These are phyloP conservation scores for Pestalotiopsis sp. DNA, from an alignment of 2,329 filamentous ascomycete genomes.

Conservation along the genomic window DNA sequence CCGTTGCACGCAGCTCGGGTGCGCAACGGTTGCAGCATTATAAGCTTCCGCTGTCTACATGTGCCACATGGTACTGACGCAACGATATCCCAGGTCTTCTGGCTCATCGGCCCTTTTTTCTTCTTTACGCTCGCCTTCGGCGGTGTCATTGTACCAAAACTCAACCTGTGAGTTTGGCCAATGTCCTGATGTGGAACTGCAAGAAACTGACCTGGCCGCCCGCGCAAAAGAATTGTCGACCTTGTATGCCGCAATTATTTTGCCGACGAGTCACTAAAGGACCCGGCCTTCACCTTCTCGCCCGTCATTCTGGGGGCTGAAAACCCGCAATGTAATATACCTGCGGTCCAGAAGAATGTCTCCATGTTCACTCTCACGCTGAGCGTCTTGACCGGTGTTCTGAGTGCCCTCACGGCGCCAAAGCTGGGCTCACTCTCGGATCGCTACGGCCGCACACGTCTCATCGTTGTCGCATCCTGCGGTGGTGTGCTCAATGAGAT, in stretches of 20 bases:
- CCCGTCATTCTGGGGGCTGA: constrained; percentile 70
- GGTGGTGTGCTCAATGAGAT: constrained; percentile 77
- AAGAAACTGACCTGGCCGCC: not conserved
- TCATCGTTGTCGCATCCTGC: constrained; percentile 73
- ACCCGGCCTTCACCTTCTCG: constrained; percentile 62
- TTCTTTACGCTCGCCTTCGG: constrained; percentile 87
- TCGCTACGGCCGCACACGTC: constrained; percentile 75
- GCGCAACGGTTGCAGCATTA: not conserved
- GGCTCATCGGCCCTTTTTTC: constrained; percentile 80
- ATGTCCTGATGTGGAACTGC: not conserved
- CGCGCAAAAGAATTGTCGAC: constrained; percentile 63
- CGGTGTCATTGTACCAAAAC: constrained; percentile 80
- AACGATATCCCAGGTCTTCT: constrained; percentile 64
- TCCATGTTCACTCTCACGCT: constrained; percentile 79
- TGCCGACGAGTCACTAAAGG: constrained; percentile 61
- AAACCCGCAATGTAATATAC: constrained; percentile 79
- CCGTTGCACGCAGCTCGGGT: not conserved
- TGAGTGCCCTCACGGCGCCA: constrained; percentile 82
- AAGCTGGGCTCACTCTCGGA: constrained; percentile 86
- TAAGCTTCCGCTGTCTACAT: constrained; percentile 2
- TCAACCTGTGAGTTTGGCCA: constrained; percentile 67
- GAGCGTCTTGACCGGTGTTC: constrained; percentile 72
- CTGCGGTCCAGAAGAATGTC: constrained; percentile 76
- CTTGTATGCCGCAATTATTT: constrained; percentile 86
- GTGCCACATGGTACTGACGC: constrained; percentile 26